Conservation (phyloP, 495 filamentous ascomycete species). For the Penicillium parvum region DNA sequence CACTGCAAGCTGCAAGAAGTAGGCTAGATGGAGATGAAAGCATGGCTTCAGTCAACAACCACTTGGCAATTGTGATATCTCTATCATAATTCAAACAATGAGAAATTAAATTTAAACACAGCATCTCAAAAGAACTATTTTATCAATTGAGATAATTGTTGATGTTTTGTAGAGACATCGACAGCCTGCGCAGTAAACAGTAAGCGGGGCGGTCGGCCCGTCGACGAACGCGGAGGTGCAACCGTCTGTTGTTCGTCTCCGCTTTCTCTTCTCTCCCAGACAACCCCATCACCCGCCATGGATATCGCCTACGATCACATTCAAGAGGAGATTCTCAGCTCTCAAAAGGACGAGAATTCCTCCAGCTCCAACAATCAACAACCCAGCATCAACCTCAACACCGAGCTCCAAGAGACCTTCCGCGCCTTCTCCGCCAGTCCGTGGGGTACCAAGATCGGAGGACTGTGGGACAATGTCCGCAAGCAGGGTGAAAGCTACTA, state of each 20-base stretch:
- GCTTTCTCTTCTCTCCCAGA: constrained; percentile 5
- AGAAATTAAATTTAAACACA: too few species aligned
- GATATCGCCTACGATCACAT: constrained; percentile 98
- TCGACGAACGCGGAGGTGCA: constrained; percentile 27
- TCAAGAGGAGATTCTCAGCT: constrained; percentile 71
- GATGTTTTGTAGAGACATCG: too few species aligned
- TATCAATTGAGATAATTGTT: too few species aligned
- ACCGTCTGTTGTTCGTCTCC: constrained; percentile 16
- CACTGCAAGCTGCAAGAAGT: too few species aligned
- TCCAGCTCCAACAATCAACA: constrained; percentile 28
- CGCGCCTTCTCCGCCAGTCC: constrained; percentile 80
- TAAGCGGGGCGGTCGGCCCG: constrained; percentile 28
- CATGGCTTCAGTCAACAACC: too few species aligned
- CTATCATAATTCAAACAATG: too few species aligned
- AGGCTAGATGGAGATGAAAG: too few species aligned
- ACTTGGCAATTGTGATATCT: too few species aligned
- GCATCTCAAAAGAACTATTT: too few species aligned
- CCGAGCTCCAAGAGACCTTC: constrained; percentile 92
- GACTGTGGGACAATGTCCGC: constrained; percentile 82
- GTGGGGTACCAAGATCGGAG: constrained; percentile 85
- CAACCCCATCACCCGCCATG: constrained; percentile 56
- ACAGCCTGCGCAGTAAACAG: too few species aligned
- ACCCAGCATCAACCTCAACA: constrained; percentile 62
- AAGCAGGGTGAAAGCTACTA: constrained; percentile 88
- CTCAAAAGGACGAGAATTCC: constrained; percentile 47